These are phyloP conservation scores for Neobulgaria alba DNA, from an alignment of 2,329 filamentous ascomycete species.

Conservation along the genomic window DNA sequence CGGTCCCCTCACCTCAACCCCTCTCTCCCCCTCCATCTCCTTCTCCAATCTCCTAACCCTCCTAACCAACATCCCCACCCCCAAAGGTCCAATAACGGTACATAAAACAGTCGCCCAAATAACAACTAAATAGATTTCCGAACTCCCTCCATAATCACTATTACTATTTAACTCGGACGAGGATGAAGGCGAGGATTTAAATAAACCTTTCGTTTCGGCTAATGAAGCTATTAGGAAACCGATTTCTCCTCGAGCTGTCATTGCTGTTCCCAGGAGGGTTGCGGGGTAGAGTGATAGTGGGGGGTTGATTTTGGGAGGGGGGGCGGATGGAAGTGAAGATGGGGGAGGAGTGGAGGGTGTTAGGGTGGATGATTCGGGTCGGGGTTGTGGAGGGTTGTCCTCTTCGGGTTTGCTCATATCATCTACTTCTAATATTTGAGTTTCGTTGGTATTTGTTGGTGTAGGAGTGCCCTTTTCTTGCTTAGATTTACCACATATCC, in stretches of 20 bases:
- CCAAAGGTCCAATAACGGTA: conserved; percentile 43
- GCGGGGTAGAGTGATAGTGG: no score
- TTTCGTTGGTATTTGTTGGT: neutral
- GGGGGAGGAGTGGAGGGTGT: neutral
- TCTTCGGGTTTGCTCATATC: no score
- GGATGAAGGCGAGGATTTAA: conserved; percentile 22
- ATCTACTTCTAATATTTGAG: neutral
- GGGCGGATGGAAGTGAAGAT: neutral
- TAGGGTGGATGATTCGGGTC: no score
- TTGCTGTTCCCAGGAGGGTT: conserved; percentile 40
- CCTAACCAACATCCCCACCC: conserved; percentile 38
- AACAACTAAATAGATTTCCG: conserved; percentile 44
- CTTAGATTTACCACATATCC: neutral
- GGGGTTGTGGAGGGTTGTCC: no score
- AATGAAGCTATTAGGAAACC: conserved; percentile 67
- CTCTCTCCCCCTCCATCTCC: no score
- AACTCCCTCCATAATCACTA: conserved; percentile 10
- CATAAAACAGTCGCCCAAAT: conserved; percentile 50
- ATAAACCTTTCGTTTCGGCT: conserved; percentile 48
- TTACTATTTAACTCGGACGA: neutral
- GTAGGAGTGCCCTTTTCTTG: neutral
- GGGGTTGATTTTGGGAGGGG: neutral
- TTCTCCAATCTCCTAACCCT: no score
- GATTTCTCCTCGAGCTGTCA: conserved; percentile 74
- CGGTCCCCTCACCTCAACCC: no score